A percentile compares a stretch with the other conserved stretches of the same genome.
Evolutionary conservation across 176 grass and related monocot genomes (phyloP).

Genomic region (Melocanna baccifera): DNA sequence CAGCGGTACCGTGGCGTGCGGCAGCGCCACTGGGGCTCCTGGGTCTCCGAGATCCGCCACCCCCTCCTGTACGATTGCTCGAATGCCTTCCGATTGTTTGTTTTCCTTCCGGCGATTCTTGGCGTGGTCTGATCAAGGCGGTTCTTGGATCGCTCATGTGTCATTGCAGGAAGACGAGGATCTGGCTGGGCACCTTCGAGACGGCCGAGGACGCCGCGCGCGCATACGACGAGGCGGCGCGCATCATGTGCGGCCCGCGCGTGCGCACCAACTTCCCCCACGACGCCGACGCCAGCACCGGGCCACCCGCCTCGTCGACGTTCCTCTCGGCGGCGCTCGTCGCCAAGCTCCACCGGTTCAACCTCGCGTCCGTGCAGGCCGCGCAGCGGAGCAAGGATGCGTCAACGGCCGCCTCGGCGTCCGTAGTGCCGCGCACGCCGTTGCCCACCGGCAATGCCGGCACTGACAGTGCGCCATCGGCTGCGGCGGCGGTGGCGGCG

Average conservation of each 20-base stretch:
- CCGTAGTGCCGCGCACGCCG: background rate
- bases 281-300: background rate
- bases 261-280: conserved; percentile 83
- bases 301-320: background rate
- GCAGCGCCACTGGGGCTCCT: conserved; percentile 98
- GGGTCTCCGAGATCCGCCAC: conserved; percentile 99
- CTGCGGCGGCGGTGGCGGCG: background rate
- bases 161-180: conserved; percentile 82
- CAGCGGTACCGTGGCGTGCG: conserved; percentile 83
- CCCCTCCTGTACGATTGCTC: conserved; percentile 61
- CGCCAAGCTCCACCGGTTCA: conserved; percentile 83
- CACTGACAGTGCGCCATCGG: background rate
- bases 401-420: background rate
- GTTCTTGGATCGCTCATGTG: background rate
- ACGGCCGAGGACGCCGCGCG: conserved; percentile 89
- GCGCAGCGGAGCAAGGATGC: conserved; percentile 34
- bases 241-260: conserved; percentile 86
- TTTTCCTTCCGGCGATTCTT: background rate
- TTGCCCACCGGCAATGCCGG: conserved; percentile 1
- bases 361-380: conserved; percentile 57
- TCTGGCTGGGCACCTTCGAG: conserved; percentile 99
- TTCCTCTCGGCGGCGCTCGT: conserved; percentile 74
- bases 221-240: conserved; percentile 93
- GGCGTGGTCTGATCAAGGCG: conserved; percentile 2
- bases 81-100: background rate